Percentiles rank a stretch among this genome's conserved stretches.
Conservation (phyloP, 805 yeast genomes). For the Pichia ethanolica region DNA sequence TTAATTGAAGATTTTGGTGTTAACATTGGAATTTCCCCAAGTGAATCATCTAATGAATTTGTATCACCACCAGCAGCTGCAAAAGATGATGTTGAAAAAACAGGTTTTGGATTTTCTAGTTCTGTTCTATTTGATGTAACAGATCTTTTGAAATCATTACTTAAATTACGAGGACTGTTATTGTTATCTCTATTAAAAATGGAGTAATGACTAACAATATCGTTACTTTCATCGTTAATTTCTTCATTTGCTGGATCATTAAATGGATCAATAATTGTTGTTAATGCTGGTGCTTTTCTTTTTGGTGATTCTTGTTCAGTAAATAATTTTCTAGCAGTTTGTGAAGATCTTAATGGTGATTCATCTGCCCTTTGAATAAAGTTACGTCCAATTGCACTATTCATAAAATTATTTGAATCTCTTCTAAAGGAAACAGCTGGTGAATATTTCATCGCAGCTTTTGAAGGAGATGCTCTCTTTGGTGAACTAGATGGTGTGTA, state of each 20-base stretch:
- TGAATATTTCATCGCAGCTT: constrained; percentile 34
- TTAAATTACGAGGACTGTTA: constrained; percentile 4
- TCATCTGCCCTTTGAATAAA: constrained; percentile 29
- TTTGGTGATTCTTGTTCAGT: constrained; percentile 69
- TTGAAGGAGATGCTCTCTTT: constrained; percentile 28
- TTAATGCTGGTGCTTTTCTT: constrained; percentile 40
- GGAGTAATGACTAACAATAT: constrained; percentile 31
- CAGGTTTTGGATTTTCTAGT: constrained; percentile 58
- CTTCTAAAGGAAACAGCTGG: constrained; percentile 37
- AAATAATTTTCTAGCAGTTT: constrained; percentile 57
- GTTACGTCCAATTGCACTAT: constrained; percentile 33
- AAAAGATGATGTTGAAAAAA: constrained; percentile 53
- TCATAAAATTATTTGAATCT: constrained; percentile 18
- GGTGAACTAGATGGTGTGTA: constrained; percentile 29
- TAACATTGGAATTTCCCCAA: constrained; percentile 19
- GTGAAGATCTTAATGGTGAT: constrained; percentile 15
- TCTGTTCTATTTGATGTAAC: constrained; percentile 30
- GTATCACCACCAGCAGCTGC: constrained; percentile 44
- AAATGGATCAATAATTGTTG: constrained; percentile 43
- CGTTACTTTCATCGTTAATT: constrained; percentile 20
- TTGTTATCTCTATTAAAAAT: constrained; percentile 16
- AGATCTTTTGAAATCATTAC: constrained; percentile 32
- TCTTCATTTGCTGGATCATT: constrained; percentile 33
- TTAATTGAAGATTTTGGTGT: constrained; percentile 12
- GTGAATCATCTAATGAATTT: constrained; percentile 15